Percentiles rank a stretch among this genome's conserved stretches.
Conservation (phyloP, 345 rosid species). For the Eucalyptus marginata region DNA sequence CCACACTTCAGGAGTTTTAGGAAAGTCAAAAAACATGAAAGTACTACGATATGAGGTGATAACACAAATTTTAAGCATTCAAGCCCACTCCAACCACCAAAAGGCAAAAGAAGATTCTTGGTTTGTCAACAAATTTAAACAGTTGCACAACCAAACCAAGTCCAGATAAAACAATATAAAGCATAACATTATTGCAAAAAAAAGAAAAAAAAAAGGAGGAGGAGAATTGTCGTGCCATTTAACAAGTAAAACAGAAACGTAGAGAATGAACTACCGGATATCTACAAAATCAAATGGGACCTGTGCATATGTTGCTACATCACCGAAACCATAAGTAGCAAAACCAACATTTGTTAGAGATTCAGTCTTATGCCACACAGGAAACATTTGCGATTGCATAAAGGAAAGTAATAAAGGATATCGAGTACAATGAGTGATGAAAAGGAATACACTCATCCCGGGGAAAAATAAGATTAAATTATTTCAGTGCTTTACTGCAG, state of each 20-base stretch:
- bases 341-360: not conserved
- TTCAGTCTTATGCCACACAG: not conserved
- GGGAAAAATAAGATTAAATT: not conserved
- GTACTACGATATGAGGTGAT: not conserved
- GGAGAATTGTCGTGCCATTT: not conserved
- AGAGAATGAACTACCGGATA: not conserved
- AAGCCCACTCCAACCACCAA: not conserved
- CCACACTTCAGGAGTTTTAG: not conserved
- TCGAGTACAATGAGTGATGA: not conserved
- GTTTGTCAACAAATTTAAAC: not conserved
- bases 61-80: not conserved
- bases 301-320: not conserved
- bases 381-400: not conserved
- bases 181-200: not conserved
- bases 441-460: not conserved
- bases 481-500: not conserved
- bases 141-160: not conserved
- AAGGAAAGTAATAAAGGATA: not conserved
- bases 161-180: not conserved
- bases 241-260: not conserved
- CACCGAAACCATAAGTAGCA: not conserved
- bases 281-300: not conserved
- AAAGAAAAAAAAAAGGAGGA: not conserved
- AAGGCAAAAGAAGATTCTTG: not conserved
- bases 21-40: not conserved